Evolutionary conservation across 2,329 filamentous ascomycete species (phyloP).

Genomic region (Epicoccum nigrum): DNA sequence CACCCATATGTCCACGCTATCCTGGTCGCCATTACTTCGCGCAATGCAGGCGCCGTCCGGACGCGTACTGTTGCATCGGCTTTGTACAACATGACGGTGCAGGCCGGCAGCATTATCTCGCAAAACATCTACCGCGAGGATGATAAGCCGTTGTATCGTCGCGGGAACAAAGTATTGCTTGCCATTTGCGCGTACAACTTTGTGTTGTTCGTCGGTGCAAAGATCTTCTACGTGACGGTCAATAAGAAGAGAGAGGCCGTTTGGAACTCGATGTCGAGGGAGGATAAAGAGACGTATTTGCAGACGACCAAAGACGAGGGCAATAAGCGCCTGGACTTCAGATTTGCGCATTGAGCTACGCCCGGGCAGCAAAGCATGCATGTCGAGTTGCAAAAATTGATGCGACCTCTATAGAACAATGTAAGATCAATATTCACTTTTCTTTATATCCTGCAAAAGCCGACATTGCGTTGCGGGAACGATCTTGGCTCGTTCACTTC

Average conservation of each 20-base stretch:
- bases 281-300: constrained; percentile 45
- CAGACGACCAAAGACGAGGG: constrained; percentile 46
- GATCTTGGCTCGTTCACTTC: too few relatives aligned
- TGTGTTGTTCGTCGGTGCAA: constrained; percentile 57
- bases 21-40: constrained; percentile 51
- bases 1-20: constrained; percentile 54
- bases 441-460: too few relatives aligned
- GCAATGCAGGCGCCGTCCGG: constrained; percentile 52
- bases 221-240: constrained; percentile 59
- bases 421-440: too few relatives aligned
- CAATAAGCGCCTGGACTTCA: constrained; percentile 46
- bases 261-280: constrained; percentile 43
- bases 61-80: constrained; percentile 52
- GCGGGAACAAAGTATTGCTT: constrained; percentile 62
- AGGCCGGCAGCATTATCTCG: constrained; percentile 40
- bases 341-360: constrained; percentile 37
- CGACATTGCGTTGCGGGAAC: too few relatives aligned
- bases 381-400: too few relatives aligned
- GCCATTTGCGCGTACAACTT: constrained; percentile 59
- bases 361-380: too few relatives aligned
- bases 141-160: constrained; percentile 58
- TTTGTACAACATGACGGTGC: constrained; percentile 52
- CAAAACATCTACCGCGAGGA: constrained; percentile 60
- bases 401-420: too few relatives aligned
- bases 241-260: constrained; percentile 51